phyloP scores from a whole-genome alignment of 2,329 filamentous ascomycete species.

The Dactylellina cionopaga region DNA sequence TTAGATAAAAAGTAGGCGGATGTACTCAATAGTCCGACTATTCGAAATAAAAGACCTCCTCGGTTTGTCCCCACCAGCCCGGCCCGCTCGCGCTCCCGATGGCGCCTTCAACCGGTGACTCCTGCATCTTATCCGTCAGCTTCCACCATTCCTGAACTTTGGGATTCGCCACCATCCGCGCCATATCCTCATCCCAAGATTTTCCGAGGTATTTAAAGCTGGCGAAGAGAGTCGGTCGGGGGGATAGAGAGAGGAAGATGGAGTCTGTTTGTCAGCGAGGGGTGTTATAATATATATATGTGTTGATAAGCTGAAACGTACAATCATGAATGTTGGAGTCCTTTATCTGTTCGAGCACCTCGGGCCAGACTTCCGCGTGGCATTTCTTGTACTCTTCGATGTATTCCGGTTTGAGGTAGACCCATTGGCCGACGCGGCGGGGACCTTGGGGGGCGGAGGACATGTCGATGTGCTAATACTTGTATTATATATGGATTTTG shows the following conservation, averaged over 20 bases:
- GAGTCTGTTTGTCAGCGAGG: constrained; percentile 67
- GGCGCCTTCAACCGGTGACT: constrained; percentile 48
- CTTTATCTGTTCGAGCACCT: constrained; percentile 78
- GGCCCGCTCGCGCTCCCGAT: constrained; percentile 51
- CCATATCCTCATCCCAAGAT: constrained; percentile 79
- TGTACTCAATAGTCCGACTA: no score
- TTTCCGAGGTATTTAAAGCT: constrained; percentile 81
- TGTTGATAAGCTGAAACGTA: constrained; percentile 59
- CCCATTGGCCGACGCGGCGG: constrained; percentile 71
- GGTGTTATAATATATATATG: not conserved
- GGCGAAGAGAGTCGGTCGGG: constrained; percentile 74
- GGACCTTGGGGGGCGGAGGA: not conserved
- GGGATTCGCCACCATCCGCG: constrained; percentile 75
- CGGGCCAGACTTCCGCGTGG: constrained; percentile 79
- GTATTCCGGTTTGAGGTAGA: constrained; percentile 75
- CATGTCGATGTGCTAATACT: no score
- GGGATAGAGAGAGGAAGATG: constrained; percentile 74
- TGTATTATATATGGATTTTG: no score
- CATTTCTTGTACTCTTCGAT: constrained; percentile 77
- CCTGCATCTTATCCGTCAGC: constrained; percentile 80
- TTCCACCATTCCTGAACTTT: constrained; percentile 82
- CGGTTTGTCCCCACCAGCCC: constrained; percentile 53
- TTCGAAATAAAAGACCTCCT: constrained; percentile 53
- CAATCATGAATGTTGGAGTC: constrained; percentile 79
- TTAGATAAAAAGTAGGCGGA: no score